These are phyloP conservation scores for Pestalotiopsis sp. DNA, from an alignment of 2,329 filamentous ascomycete genomes.

Conservation along the genomic window DNA sequence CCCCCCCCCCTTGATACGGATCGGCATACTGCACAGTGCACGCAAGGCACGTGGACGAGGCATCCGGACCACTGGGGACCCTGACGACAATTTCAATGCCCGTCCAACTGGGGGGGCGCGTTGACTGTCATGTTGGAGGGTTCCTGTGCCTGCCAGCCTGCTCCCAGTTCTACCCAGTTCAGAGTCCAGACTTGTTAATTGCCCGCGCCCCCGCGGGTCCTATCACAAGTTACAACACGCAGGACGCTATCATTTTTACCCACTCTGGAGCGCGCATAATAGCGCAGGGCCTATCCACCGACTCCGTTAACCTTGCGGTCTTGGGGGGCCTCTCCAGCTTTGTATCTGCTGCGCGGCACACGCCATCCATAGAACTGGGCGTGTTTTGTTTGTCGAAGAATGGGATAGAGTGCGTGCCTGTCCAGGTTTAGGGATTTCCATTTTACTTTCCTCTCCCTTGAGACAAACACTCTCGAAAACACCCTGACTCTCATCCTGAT, in stretches of 20 bases:
- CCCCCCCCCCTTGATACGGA: slow-evolving; percentile 5
- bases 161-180: neutral
- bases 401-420: neutral
- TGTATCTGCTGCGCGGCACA: neutral
- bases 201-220: neutral
- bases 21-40: slow-evolving; percentile 1
- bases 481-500: neutral
- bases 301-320: neutral
- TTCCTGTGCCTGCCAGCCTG: neutral
- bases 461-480: neutral
- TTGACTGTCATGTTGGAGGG: neutral
- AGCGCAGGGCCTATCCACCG: neutral
- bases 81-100: neutral
- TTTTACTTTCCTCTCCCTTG: neutral
- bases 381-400: neutral
- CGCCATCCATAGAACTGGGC: neutral
- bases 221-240: neutral
- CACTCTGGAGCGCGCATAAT: slow-evolving; percentile 7
- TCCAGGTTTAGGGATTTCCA: neutral
- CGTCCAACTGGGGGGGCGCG: neutral
- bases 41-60: neutral
- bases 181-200: neutral
- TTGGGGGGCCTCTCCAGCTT: neutral
- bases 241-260: slow-evolving; percentile 2
- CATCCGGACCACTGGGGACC: neutral